Evolutionary conservation across 2,329 filamentous ascomycete species (phyloP).

Genomic region (Botrytis elliptica): DNA sequence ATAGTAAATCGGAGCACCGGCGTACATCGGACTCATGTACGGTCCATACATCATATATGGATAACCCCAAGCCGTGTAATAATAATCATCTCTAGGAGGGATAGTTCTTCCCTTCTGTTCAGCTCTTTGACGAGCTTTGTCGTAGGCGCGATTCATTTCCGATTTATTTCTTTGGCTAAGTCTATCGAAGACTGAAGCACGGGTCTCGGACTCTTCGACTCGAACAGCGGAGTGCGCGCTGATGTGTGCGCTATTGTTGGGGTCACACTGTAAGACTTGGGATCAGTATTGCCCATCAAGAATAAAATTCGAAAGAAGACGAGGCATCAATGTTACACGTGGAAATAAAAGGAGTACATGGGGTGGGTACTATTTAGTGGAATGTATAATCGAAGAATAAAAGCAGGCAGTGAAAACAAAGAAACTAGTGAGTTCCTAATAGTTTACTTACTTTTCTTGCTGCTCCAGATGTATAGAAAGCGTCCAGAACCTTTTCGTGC

Average conservation of each 20-base stretch:
- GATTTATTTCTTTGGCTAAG: constrained; percentile 37
- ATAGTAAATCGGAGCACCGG: constrained; percentile 46
- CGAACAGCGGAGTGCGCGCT: constrained; percentile 69
- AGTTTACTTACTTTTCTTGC: constrained; percentile 40
- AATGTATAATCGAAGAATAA: not conserved
- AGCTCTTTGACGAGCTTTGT: constrained; percentile 51
- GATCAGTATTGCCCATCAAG: not conserved
- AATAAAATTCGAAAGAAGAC: not conserved
- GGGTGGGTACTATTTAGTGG: not conserved
- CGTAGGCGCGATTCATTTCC: constrained; percentile 56
- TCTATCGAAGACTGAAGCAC: constrained; percentile 34
- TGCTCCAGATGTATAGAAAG: constrained; percentile 49
- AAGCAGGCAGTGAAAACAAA: not conserved
- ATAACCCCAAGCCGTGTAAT: constrained; percentile 46
- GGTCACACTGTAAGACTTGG: constrained; percentile 44
- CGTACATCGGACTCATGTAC: constrained; percentile 44
- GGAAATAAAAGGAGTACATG: not conserved
- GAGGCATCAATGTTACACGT: not conserved
- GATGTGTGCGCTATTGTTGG: constrained; percentile 65
- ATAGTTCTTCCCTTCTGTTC: constrained; percentile 49
- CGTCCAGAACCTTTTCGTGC: constrained; percentile 48
- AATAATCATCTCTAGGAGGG: constrained; percentile 52
- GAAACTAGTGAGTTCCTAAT: not conserved
- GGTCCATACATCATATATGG: constrained; percentile 51
- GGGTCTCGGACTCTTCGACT: constrained; percentile 27